These are phyloP conservation scores for Ambrosia artemisiifolia DNA, from an alignment of 129 eudicot species.

Conservation along the genomic window DNA sequence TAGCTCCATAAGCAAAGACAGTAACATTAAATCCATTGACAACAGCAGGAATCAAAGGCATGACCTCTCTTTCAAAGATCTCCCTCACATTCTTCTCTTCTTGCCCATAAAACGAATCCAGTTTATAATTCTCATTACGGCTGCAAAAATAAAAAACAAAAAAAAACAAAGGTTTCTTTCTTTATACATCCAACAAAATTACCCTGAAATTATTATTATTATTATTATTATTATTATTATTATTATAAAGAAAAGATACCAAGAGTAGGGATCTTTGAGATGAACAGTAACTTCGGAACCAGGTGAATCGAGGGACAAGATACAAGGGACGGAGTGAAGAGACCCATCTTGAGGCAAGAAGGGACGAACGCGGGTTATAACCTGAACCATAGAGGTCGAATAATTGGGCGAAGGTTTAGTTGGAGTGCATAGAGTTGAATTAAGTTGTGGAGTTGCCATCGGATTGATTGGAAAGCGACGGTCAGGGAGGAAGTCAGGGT, in stretches of 20 bases:
- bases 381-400: conserved; percentile 62
- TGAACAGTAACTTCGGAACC: conserved; percentile 55
- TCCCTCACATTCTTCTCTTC: no score
- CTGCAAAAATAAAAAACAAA: no score
- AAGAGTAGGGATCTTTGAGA: conserved; percentile 75
- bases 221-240: no score
- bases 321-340: conserved; percentile 36
- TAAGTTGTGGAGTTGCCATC: background rate
- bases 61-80: no score
- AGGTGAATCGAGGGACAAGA: conserved; percentile 40
- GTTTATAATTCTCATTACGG: no score
- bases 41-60: conserved; percentile 68
- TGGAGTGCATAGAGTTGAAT: conserved; percentile 20
- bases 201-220: no score
- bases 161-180: background rate
- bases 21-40: conserved; percentile 75
- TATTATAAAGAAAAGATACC: conserved; percentile 35
- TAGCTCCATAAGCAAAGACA: conserved; percentile 93
- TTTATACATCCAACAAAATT: background rate
- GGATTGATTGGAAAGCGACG: no score
- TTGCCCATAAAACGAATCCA: no score
- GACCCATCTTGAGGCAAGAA: no score
- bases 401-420: conserved; percentile 12
- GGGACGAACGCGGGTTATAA: conserved; percentile 65
- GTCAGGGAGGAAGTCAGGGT: no score